phyloP scores from a whole-genome alignment of 1,139 yeast species.

The Kluyveromyces marxianus region DNA sequence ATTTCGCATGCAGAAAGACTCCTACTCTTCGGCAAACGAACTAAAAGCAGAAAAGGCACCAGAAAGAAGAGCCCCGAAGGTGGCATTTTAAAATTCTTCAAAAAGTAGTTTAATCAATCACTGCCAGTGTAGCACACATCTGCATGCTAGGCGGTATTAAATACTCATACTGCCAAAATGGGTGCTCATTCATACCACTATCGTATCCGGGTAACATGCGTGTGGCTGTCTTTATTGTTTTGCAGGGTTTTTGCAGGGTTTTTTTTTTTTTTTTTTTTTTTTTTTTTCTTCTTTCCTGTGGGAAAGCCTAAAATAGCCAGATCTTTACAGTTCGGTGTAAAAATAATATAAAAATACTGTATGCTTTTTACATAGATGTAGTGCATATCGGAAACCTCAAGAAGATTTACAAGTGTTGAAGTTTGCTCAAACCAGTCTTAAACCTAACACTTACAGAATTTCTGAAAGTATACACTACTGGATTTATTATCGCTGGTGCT shows the following conservation, averaged over 20 bases:
- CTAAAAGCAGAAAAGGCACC: background rate
- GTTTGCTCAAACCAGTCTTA: too few species aligned
- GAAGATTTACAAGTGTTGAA: too few species aligned
- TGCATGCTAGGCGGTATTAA: too few species aligned
- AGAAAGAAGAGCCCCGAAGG: background rate
- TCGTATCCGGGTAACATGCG: background rate
- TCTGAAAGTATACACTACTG: too few species aligned
- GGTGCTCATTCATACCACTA: background rate
- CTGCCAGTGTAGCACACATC: background rate
- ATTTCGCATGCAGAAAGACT: constrained; percentile 26
- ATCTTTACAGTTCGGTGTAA: too few species aligned
- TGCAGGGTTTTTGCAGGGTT: background rate
- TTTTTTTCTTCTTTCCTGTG: background rate
- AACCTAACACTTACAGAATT: too few species aligned
- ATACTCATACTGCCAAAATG: background rate
- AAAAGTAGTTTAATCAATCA: background rate
- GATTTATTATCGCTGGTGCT: too few species aligned
- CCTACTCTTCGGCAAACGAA: constrained; percentile 14
- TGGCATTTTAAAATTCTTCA: constrained; percentile 4
- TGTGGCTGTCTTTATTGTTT: background rate
- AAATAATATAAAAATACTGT: background rate
- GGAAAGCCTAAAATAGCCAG: too few species aligned
- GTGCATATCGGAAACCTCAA: too few species aligned
- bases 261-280: background rate
- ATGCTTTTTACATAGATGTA: background rate